These are phyloP conservation scores for Neoboletus magnificus DNA, from an alignment of 768 basidiomycete genomes.

Conservation along the genomic window DNA sequence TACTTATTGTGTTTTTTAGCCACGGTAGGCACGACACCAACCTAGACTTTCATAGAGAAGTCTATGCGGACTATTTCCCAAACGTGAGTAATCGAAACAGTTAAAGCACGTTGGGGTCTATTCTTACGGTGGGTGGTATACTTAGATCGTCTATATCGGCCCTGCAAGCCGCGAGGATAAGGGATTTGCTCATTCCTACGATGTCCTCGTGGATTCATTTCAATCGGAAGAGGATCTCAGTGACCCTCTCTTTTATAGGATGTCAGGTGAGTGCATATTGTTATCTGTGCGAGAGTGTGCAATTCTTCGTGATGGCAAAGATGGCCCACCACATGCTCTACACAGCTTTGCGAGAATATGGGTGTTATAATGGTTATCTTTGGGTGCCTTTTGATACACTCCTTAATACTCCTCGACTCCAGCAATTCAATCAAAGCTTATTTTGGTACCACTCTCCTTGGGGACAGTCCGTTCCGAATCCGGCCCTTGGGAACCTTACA, in stretches of 20 bases:
- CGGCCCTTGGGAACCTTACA: constrained; percentile 22
- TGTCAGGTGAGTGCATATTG: constrained; percentile 38
- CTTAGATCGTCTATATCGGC: constrained; percentile 47
- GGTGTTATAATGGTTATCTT: constrained; percentile 49
- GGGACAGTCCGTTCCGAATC: constrained; percentile 41
- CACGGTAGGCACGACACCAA: constrained; percentile 46
- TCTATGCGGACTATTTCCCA: constrained; percentile 47
- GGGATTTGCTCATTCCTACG: constrained; percentile 48
- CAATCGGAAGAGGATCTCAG: constrained; percentile 42
- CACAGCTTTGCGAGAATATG: constrained; percentile 41
- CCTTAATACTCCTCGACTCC: constrained; percentile 46
- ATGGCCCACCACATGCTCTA: constrained; percentile 56
- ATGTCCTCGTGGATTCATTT: constrained; percentile 47
- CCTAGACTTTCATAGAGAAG: constrained; percentile 44
- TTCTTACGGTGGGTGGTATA: background rate
- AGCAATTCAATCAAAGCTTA: constrained; percentile 41
- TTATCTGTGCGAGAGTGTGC: background rate
- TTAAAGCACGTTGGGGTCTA: background rate
- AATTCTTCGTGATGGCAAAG: constrained; percentile 12
- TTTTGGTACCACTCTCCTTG: constrained; percentile 54
- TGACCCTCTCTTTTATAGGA: constrained; percentile 36
- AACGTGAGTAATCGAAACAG: constrained; percentile 34
- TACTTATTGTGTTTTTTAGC: constrained; percentile 50
- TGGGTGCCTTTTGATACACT: constrained; percentile 53
- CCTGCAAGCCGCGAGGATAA: constrained; percentile 44